These are phyloP conservation scores for Thermochaetoides thermophila DNA, from an alignment of 495 filamentous ascomycete species.

Conservation along the genomic window DNA sequence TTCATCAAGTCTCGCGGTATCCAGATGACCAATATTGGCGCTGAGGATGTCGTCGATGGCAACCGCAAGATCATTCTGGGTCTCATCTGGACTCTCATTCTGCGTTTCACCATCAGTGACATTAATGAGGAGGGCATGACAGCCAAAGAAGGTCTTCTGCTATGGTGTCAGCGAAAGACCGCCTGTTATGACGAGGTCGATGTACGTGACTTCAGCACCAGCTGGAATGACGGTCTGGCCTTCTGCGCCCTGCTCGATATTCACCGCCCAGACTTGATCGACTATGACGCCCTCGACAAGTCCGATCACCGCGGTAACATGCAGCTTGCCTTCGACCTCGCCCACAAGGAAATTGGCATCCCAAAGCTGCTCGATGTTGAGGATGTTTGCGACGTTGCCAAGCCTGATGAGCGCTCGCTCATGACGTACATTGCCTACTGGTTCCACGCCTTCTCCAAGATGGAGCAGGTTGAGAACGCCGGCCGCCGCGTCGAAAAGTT, in stretches of 20 bases:
- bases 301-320: slow-evolving; percentile 91
- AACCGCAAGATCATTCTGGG: slow-evolving; percentile 96
- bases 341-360: slow-evolving; percentile 90
- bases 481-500: slow-evolving; percentile 96
- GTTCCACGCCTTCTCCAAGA: slow-evolving; percentile 98
- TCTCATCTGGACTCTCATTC: slow-evolving; percentile 93
- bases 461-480: slow-evolving; percentile 95
- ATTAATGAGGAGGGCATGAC: slow-evolving; percentile 98
- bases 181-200: slow-evolving; percentile 96
- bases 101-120: slow-evolving; percentile 94
- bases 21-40: slow-evolving; percentile 95
- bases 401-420: slow-evolving; percentile 86
- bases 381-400: slow-evolving; percentile 92
- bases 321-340: slow-evolving; percentile 92
- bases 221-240: slow-evolving; percentile 94
- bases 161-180: slow-evolving; percentile 98
- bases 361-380: slow-evolving; percentile 92
- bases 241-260: slow-evolving; percentile 96
- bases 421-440: slow-evolving; percentile 99
- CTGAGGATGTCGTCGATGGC: slow-evolving; percentile 95
- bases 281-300: slow-evolving; percentile 89
- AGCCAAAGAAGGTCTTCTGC: slow-evolving; percentile 83
- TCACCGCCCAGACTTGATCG: slow-evolving; percentile 90
- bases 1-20: slow-evolving; percentile 85
- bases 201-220: slow-evolving; percentile 80